Conservation (phyloP, 2,329 filamentous ascomycete genomes). For the Curvularia sp. region DNA sequence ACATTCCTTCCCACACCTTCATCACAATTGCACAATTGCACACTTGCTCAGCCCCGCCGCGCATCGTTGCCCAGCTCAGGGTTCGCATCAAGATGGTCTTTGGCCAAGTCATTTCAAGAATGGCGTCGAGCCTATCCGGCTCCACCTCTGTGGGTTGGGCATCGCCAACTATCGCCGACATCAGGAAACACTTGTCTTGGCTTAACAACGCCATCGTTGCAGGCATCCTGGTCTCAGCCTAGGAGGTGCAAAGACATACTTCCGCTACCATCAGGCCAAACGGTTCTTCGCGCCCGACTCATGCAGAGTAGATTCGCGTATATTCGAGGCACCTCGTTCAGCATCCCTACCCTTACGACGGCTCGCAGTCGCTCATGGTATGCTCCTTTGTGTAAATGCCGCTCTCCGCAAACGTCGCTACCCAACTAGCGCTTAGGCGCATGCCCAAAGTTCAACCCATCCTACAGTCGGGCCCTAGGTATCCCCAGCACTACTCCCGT, state of each 20-base stretch:
- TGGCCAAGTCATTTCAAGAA: too few species aligned
- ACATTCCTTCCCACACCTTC: constrained; percentile 4
- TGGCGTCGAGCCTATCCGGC: not conserved
- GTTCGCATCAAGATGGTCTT: not conserved
- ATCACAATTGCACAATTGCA: not conserved
- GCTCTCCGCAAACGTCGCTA: not conserved
- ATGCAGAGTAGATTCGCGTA: not conserved
- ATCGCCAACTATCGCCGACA: not conserved
- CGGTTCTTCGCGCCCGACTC: not conserved
- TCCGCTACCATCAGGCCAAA: too few species aligned
- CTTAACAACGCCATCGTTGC: not conserved
- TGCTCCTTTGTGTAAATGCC: not conserved
- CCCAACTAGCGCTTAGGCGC: constrained; percentile 2
- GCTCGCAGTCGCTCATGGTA: not conserved
- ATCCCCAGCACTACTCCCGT: constrained; percentile 3
- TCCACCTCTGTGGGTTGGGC: not conserved
- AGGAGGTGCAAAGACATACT: not conserved
- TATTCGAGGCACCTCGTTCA: not conserved
- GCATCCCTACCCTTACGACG: not conserved
- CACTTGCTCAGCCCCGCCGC: constrained; percentile 11
- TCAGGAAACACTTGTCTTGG: not conserved
- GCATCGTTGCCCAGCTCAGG: not conserved
- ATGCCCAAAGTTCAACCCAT: not conserved
- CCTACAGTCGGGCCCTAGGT: not conserved
- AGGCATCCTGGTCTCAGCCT: not conserved